Evolutionary conservation across 2,329 filamentous ascomycete genomes (phyloP).

Genomic region (Simplicillium sp.): DNA sequence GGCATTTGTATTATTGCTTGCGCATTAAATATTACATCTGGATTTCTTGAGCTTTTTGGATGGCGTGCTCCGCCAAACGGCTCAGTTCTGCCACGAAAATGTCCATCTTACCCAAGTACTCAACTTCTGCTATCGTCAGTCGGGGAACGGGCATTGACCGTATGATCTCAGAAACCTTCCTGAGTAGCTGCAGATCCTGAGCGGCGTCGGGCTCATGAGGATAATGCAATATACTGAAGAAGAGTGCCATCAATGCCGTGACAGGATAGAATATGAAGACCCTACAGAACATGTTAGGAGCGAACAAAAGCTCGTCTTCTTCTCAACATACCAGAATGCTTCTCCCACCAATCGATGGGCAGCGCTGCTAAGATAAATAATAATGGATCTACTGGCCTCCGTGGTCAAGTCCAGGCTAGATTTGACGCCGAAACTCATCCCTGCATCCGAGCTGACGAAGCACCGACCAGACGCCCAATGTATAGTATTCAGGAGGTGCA

Average conservation of each 20-base stretch:
- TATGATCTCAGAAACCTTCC: constrained; percentile 31
- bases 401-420: constrained; percentile 44
- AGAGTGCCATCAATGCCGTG: constrained; percentile 42
- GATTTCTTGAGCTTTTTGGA: constrained; percentile 16
- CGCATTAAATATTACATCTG: too few relatives aligned
- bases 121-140: constrained; percentile 22
- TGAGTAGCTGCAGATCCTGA: constrained; percentile 36
- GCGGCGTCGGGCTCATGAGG: constrained; percentile 31
- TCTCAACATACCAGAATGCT: constrained; percentile 35
- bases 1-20: too few relatives aligned
- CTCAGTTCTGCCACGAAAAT: constrained; percentile 33
- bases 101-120: constrained; percentile 29
- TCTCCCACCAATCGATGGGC: constrained; percentile 31
- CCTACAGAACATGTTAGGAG: constrained; percentile 22
- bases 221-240: constrained; percentile 42
- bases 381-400: constrained; percentile 44
- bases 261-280: constrained; percentile 47
- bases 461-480: constrained; percentile 45
- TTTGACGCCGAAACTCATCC: constrained; percentile 32
- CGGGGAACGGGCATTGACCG: constrained; percentile 22
- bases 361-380: constrained; percentile 35
- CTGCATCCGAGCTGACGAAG: constrained; percentile 17
- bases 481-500: constrained; percentile 44
- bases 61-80: constrained; percentile 31
- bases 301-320: neutral